A percentile compares a stretch with the other conserved stretches of the same genome.
These are phyloP conservation scores for Penicillium sp. DNA, from an alignment of 2,329 filamentous ascomycete species.

Conservation along the genomic window DNA sequence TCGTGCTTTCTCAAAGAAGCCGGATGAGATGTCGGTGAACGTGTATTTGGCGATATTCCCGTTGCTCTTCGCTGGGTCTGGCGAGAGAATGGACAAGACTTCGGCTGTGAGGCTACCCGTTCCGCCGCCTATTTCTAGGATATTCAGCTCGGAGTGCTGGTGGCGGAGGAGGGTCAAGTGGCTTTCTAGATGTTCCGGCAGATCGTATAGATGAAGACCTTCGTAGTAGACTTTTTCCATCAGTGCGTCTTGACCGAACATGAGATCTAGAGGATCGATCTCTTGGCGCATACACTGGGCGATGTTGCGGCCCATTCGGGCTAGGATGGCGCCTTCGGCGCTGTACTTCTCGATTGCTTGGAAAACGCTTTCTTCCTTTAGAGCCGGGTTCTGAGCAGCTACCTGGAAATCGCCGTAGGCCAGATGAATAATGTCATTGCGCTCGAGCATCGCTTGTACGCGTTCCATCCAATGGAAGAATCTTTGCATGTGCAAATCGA, in stretches of 20 bases:
- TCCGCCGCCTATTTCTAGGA: conserved; percentile 31
- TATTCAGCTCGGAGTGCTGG: conserved; percentile 16
- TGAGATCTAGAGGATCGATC: conserved; percentile 32
- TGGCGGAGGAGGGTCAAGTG: conserved; percentile 22
- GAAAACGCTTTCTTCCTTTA: conserved; percentile 27
- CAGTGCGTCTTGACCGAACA: conserved; percentile 34
- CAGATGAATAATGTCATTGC: conserved; percentile 26
- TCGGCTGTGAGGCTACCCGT: conserved; percentile 30
- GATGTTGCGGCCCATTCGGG: conserved; percentile 34
- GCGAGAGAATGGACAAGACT: conserved; percentile 18
- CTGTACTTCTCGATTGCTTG: conserved; percentile 22
- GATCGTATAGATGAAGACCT: conserved; percentile 23
- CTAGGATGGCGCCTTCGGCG: conserved; percentile 30
- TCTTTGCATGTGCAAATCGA: conserved; percentile 28
- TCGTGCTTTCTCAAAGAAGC: conserved; percentile 29
- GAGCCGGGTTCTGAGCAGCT: conserved; percentile 13
- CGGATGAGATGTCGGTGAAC: conserved; percentile 33
- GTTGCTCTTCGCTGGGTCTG: conserved; percentile 1
- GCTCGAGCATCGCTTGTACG: conserved; percentile 16
- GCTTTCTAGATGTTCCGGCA: conserved; percentile 18
- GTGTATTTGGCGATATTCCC: conserved; percentile 23
- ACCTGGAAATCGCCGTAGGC: conserved; percentile 22
- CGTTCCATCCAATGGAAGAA: conserved; percentile 33
- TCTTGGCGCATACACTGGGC: conserved; percentile 26
- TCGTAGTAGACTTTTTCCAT: conserved; percentile 32